Base-by-base conservation (phyloP, 768 basidiomycete genomes). In the Rhodotorula toruloides region DNA sequence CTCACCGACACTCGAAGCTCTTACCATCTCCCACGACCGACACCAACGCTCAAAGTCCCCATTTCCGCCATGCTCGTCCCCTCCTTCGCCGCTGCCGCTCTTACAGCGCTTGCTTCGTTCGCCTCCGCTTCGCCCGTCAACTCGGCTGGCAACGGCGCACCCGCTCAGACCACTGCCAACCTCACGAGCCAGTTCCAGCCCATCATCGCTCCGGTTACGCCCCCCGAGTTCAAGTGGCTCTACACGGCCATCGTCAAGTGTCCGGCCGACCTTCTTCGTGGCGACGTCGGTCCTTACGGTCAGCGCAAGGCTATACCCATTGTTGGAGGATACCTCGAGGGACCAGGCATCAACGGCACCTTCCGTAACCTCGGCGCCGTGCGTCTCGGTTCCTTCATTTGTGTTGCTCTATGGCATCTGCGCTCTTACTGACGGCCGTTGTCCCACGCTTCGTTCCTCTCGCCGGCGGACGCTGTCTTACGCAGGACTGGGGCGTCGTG, bases 141-240 rank as follows among this genome's bases (percentile, higher is more conserved):
- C 21, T 13, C 44, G 10, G 21, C 44, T 11, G 44, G 19, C 22
- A 46, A 22, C 44, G 12, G 16, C 10, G 44, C 21, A 22, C n/a
- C n/a, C n/a, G n/a, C n/a, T n/a, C n/a, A n/a, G n/a, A n/a, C 17
- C 54, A 27, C 19, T 21, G 29, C 60, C 25, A 43, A 47, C 17
- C n/a, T 46, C 31, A 47, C 44, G 4, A 44, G 36, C 5, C 61
- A 53, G 32, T 27, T n/a, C n/a, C n/a, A n/a, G n/a, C n/a, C n/a
- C n/a, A n/a, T n/a, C n/a, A n/a, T n/a, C n/a, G n/a, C n/a, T n/a
- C n/a, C n/a, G n/a, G n/a, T n/a, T n/a, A n/a, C 53, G 1, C 61
- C 56, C 13, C 63, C 63, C 9, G 16, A 12, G 17, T 47, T 64
- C 49, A 50, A 64, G 34, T 64, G 63, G 63, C 63, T 64, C 31